A percentile compares a stretch with the other conserved stretches of the same genome.
phyloP scores from a whole-genome alignment of 805 yeast genomes.

The Ogataea degrootiae region DNA sequence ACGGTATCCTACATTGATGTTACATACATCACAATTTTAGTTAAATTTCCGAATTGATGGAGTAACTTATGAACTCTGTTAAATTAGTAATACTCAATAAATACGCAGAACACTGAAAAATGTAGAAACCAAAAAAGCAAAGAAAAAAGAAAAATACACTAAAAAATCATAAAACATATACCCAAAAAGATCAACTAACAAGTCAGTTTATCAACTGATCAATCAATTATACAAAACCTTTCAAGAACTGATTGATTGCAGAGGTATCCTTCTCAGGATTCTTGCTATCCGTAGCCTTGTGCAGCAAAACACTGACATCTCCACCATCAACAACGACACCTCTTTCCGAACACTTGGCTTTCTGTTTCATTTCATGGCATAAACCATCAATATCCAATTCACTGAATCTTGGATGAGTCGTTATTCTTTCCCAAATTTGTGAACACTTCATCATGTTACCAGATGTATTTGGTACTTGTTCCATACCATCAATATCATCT shows the following conservation, averaged over 20 bases:
- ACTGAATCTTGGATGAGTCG: conserved; percentile 88
- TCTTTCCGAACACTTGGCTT: conserved; percentile 91
- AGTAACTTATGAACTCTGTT: no score
- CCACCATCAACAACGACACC: conserved; percentile 84
- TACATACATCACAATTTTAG: no score
- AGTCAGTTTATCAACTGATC: no score
- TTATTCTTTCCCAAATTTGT: conserved; percentile 94
- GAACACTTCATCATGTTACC: conserved; percentile 65
- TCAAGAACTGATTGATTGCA: conserved; percentile 9
- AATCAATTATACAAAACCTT: conserved; percentile 1
- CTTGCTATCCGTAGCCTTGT: conserved; percentile 17
- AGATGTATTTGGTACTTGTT: conserved; percentile 64
- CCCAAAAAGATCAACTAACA: no score
- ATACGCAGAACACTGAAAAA: no score
- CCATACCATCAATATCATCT: conserved; percentile 27
- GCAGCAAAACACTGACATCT: conserved; percentile 63
- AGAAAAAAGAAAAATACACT: no score
- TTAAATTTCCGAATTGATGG: no score
- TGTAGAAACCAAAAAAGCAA: no score
- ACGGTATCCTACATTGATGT: no score
- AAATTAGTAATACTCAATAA: no score
- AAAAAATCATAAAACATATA: no score
- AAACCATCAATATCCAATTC: conserved; percentile 93
- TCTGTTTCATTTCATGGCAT: conserved; percentile 80
- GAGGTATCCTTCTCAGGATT: not conserved